Percentiles rank a stretch among this genome's conserved stretches.
phyloP scores from a whole-genome alignment of 1,284 basidiomycete species.

The Phaffia rhodozyma region DNA sequence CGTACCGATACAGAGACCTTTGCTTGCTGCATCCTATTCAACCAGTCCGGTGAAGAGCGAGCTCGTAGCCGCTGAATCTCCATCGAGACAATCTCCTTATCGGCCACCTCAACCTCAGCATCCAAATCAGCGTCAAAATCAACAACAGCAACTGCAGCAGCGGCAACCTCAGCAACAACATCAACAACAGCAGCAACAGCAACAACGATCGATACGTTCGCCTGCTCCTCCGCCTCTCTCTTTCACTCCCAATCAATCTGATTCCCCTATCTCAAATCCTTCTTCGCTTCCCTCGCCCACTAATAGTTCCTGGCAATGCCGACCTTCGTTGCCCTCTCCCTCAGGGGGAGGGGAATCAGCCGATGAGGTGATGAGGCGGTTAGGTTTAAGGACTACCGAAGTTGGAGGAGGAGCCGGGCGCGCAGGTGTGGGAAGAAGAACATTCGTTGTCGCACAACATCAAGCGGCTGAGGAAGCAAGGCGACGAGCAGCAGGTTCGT shows the following conservation, averaged over 20 bases:
- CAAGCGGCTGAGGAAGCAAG: too few species aligned
- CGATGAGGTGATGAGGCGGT: neutral
- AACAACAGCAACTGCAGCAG: too few species aligned
- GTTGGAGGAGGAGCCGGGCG: slow-evolving; percentile 5
- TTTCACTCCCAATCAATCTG: neutral
- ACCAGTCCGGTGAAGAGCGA: neutral
- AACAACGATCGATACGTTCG: neutral
- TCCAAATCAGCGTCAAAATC: too few species aligned
- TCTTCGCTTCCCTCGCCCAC: neutral
- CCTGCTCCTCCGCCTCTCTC: neutral
- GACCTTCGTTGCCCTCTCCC: neutral
- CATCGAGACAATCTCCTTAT: neutral
- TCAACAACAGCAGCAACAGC: too few species aligned
- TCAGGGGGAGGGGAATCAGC: neutral
- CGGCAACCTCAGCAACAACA: too few species aligned
- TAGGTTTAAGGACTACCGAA: neutral
- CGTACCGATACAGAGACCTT: neutral
- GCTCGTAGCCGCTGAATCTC: neutral
- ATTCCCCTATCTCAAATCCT: neutral
- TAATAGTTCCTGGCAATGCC: neutral
- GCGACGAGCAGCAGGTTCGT: too few species aligned
- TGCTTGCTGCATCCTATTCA: neutral
- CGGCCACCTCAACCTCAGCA: too few species aligned
- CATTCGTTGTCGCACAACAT: slow-evolving; percentile 1
- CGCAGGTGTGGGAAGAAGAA: slow-evolving; percentile 12